phyloP scores from a whole-genome alignment of 169 alveolate species.

The Plasmodium knowlesi region DNA sequence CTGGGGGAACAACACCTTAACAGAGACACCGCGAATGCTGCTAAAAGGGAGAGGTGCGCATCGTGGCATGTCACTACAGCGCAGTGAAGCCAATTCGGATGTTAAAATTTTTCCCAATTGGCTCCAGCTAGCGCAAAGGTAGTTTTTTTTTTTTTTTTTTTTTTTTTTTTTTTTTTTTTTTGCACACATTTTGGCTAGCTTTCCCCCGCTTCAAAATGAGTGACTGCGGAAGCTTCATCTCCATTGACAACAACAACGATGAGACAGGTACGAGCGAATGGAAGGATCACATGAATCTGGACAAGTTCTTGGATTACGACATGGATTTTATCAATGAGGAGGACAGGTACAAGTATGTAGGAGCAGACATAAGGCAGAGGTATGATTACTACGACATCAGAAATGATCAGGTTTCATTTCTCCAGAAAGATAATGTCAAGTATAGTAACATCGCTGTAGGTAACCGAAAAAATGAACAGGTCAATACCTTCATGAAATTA shows the following conservation, averaged over 20 bases:
- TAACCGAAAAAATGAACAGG: constrained; percentile 23
- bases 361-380: constrained; percentile 27
- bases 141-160: neutral
- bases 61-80: neutral
- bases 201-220: constrained; percentile 20
- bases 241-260: constrained; percentile 21
- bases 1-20: neutral
- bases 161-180: neutral
- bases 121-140: neutral
- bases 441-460: neutral
- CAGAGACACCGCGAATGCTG: neutral
- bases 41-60: neutral
- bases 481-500: constrained; percentile 13
- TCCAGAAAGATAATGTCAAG: neutral
- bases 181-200: neutral
- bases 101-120: neutral
- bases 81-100: neutral
- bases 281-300: neutral
- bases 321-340: constrained; percentile 14
- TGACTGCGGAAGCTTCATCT: constrained; percentile 34
- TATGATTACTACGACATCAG: constrained; percentile 13
- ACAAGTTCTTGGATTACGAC: constrained; percentile 51
- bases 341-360: constrained; percentile 29
- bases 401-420: neutral
- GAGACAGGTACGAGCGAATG: neutral